These are phyloP conservation scores for Sphagnum contortum DNA, from an alignment of 225 moss, liverwort and hornwort genomes.

Conservation along the genomic window DNA sequence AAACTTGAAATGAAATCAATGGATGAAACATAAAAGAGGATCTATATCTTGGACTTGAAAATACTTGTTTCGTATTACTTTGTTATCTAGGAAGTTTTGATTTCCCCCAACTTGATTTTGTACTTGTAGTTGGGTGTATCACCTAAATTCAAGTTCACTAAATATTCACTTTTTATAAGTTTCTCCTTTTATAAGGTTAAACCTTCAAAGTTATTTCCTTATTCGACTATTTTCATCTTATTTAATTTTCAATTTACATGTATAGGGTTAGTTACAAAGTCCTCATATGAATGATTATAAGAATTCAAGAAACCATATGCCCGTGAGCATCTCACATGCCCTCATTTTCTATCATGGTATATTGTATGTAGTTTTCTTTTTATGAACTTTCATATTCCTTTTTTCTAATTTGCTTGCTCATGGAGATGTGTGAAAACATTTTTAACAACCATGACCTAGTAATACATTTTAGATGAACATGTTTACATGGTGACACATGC, in stretches of 20 bases:
- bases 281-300: slow-evolving; percentile 61
- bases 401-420: too few species aligned
- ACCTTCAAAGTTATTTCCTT: too few species aligned
- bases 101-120: not conserved
- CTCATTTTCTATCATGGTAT: slow-evolving; percentile 61
- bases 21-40: slow-evolving; percentile 63
- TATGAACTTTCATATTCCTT: not conserved
- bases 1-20: slow-evolving; percentile 1
- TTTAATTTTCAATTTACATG: not conserved
- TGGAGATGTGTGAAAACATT: too few species aligned
- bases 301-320: slow-evolving; percentile 69
- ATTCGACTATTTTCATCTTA: not conserved
- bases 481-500: too few species aligned
- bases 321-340: slow-evolving; percentile 44
- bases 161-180: too few species aligned
- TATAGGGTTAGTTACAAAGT: slow-evolving; percentile 57
- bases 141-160: too few species aligned
- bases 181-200: too few species aligned
- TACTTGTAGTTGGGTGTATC: not conserved
- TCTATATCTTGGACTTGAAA: slow-evolving; percentile 79
- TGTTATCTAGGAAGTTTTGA: not conserved
- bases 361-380: not conserved
- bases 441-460: too few species aligned
- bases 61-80: slow-evolving; percentile 6
- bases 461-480: too few species aligned